Evolutionary conservation across 1,284 basidiomycete species (phyloP).

Genomic region (Fomitiporia mediterranea): DNA sequence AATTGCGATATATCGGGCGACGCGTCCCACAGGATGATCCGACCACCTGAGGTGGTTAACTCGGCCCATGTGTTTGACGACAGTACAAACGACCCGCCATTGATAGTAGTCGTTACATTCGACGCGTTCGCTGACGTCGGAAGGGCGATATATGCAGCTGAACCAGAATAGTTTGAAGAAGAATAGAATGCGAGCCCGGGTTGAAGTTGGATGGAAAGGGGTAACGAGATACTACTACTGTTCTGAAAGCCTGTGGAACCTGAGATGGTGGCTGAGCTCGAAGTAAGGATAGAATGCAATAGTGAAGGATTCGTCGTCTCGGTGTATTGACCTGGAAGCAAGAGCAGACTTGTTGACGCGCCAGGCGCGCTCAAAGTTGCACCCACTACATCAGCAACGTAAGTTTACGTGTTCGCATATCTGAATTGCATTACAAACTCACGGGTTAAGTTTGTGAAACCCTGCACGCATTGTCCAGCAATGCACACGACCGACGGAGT

Average conservation of each 20-base stretch:
- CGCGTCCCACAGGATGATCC: conserved; percentile 71
- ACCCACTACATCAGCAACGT: conserved; percentile 45
- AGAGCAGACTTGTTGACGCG: conserved; percentile 46
- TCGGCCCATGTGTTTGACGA: conserved; percentile 66
- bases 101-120: conserved; percentile 49
- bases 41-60: conserved; percentile 45
- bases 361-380: conserved; percentile 54
- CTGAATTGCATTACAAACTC: conserved; percentile 29
- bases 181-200: conserved; percentile 63
- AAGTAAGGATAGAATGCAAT: conserved; percentile 59
- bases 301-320: conserved; percentile 65
- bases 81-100: conserved; percentile 53
- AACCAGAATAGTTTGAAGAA: conserved; percentile 55
- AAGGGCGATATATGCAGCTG: conserved; percentile 52
- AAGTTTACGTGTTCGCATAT: not conserved
- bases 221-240: conserved; percentile 44
- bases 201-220: conserved; percentile 57
- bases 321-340: conserved; percentile 72
- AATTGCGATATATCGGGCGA: conserved; percentile 70
- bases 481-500: conserved; percentile 56
- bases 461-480: conserved; percentile 79
- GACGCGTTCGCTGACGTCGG: conserved; percentile 40
- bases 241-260: conserved; percentile 59
- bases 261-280: conserved; percentile 52
- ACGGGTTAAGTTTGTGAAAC: conserved; percentile 67